These are phyloP conservation scores for Pseudotsuga menziesii DNA, from an alignment of 75 land plant genomes.

Conservation along the genomic window DNA sequence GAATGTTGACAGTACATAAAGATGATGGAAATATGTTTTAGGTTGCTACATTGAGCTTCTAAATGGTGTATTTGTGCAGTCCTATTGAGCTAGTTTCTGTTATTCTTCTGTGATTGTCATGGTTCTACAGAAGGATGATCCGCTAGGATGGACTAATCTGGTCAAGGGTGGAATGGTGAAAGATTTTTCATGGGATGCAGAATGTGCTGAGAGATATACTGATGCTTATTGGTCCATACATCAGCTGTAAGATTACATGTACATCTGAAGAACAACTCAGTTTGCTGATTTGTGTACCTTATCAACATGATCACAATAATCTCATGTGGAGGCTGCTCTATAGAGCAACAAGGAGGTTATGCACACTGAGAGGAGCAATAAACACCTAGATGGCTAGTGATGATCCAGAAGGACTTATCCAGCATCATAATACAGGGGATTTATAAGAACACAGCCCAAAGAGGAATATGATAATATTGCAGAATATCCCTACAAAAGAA, in stretches of 20 bases:
- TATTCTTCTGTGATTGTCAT: slow-evolving; percentile 1
- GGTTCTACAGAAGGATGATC: slow-evolving; percentile 32
- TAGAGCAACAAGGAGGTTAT: too few species aligned
- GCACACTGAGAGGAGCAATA: too few species aligned
- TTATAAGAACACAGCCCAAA: too few species aligned
- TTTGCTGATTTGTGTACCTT: too few species aligned
- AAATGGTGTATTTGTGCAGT: slow-evolving; percentile 2
- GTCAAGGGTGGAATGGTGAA: slow-evolving; percentile 51
- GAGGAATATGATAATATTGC: too few species aligned
- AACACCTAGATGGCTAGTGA: too few species aligned
- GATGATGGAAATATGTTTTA: not conserved
- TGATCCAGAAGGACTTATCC: too few species aligned
- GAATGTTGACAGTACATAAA: not conserved
- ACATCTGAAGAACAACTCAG: too few species aligned
- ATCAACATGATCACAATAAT: too few species aligned
- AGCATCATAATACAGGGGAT: too few species aligned
- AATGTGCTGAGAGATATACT: slow-evolving; percentile 46
- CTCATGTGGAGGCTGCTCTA: too few species aligned
- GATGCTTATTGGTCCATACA: slow-evolving; percentile 33
- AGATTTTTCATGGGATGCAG: slow-evolving; percentile 67
- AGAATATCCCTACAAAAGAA: too few species aligned
- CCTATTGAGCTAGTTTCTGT: not conserved
- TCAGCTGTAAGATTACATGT: not conserved
- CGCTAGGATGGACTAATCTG: slow-evolving; percentile 31
- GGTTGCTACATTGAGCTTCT: not conserved